phyloP scores from a whole-genome alignment of 306 rosid species.

The Boehmeria nivea region DNA sequence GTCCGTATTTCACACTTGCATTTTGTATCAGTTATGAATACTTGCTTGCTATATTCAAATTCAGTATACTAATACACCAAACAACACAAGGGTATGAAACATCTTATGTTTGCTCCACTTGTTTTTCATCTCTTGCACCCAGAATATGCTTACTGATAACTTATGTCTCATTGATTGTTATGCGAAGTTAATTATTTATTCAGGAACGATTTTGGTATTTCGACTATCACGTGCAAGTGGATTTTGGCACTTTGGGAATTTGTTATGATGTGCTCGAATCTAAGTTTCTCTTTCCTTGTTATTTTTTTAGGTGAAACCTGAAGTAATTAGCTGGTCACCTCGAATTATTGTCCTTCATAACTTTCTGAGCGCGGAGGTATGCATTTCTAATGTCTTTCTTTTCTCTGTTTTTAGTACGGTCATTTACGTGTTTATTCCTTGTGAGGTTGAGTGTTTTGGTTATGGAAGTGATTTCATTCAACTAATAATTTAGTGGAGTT shows the following conservation, averaged over 20 bases:
- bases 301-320: constrained; percentile 65
- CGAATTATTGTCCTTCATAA: constrained; percentile 82
- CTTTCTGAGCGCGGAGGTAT: constrained; percentile 79
- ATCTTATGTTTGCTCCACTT: too few species aligned
- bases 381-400: constrained; percentile 11
- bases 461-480: background rate
- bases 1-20: too few species aligned
- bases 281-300: constrained; percentile 7
- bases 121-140: too few species aligned
- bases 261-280: background rate
- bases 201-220: too few species aligned
- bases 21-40: too few species aligned
- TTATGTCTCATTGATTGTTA: background rate
- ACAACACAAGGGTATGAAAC: too few species aligned
- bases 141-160: too few species aligned
- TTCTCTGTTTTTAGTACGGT: constrained; percentile 6
- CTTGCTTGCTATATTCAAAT: too few species aligned
- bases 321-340: constrained; percentile 91
- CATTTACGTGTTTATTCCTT: constrained; percentile 2
- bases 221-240: too few species aligned
- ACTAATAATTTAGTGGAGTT: background rate
- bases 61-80: too few species aligned
- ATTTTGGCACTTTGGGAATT: too few species aligned
- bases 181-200: too few species aligned
- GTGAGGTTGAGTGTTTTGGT: constrained; percentile 5